phyloP scores from a whole-genome alignment of 768 basidiomycete species.

The Xerocomus spinulosus region DNA sequence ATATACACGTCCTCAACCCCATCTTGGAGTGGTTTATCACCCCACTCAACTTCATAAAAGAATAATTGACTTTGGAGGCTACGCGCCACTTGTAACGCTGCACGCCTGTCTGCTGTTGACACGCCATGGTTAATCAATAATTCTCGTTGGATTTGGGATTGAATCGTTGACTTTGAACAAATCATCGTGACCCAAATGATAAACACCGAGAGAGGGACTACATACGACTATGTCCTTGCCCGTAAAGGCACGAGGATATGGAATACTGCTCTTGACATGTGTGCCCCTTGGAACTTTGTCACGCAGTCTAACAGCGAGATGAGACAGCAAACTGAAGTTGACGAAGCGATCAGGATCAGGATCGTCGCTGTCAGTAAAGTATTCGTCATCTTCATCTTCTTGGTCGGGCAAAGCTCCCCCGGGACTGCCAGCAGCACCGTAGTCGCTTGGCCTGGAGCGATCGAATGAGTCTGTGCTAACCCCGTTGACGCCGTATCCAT shows the following conservation, averaged over 20 bases:
- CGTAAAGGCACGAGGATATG: constrained; percentile 87
- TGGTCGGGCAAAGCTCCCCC: constrained; percentile 18
- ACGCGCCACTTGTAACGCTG: constrained; percentile 83
- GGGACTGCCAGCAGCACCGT: constrained; percentile 15
- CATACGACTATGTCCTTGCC: constrained; percentile 92
- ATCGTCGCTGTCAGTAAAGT: constrained; percentile 48
- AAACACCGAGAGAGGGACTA: constrained; percentile 9
- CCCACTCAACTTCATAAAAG: constrained; percentile 98
- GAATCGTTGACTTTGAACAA: constrained; percentile 69
- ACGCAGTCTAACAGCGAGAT: constrained; percentile 83
- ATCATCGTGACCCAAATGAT: constrained; percentile 2
- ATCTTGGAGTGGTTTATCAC: constrained; percentile 72
- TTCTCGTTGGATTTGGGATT: constrained; percentile 81
- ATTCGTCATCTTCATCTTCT: constrained; percentile 29
- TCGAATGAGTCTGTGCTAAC: constrained; percentile 27
- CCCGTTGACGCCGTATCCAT: constrained; percentile 14
- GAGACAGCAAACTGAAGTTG: constrained; percentile 81
- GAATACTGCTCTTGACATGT: constrained; percentile 91
- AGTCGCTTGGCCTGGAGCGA: constrained; percentile 18
- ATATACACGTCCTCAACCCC: constrained; percentile 92
- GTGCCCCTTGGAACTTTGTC: constrained; percentile 85
- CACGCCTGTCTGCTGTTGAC: constrained; percentile 72
- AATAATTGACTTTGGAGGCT: constrained; percentile 90
- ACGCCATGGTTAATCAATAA: constrained; percentile 71
- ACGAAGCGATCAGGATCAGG: constrained; percentile 74